These are phyloP conservation scores for Aspergillus ellipticus DNA, from an alignment of 495 filamentous ascomycete genomes.

Conservation along the genomic window DNA sequence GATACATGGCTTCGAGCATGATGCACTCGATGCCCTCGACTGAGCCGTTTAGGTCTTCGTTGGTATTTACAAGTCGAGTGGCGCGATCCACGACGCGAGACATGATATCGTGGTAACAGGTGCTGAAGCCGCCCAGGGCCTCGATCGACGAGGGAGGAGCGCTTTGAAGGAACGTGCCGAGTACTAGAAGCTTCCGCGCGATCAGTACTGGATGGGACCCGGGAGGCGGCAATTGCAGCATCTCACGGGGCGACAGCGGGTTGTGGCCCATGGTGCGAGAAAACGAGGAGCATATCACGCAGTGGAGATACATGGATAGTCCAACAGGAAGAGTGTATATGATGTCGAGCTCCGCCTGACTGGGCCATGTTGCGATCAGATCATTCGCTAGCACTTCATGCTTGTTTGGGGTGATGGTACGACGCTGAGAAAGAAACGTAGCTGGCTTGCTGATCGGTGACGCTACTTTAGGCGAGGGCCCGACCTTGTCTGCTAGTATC, in stretches of 20 bases:
- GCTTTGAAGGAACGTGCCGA: slow-evolving; percentile 40
- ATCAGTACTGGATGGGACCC: slow-evolving; percentile 43
- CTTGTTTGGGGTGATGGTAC: slow-evolving; percentile 2
- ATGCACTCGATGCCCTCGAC: slow-evolving; percentile 50
- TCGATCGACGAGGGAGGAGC: slow-evolving; percentile 21
- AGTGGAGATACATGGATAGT: slow-evolving; percentile 22
- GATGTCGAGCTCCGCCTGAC: slow-evolving; percentile 28
- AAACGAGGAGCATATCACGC: slow-evolving; percentile 22
- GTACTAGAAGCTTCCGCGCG: slow-evolving; percentile 42
- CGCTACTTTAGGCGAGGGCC: too few species aligned
- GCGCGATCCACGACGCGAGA: slow-evolving; percentile 31
- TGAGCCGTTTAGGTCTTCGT: slow-evolving; percentile 41
- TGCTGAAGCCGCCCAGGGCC: background rate
- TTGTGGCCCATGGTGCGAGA: slow-evolving; percentile 20
- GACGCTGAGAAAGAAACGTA: background rate
- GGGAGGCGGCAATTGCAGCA: slow-evolving; percentile 32
- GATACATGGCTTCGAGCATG: slow-evolving; percentile 45
- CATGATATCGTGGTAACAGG: slow-evolving; percentile 25
- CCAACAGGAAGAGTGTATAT: slow-evolving; percentile 28
- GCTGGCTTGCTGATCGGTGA: too few species aligned
- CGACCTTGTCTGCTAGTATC: background rate
- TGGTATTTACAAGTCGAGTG: slow-evolving; percentile 38
- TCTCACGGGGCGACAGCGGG: slow-evolving; percentile 19
- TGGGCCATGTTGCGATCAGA: slow-evolving; percentile 37
- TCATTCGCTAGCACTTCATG: slow-evolving; percentile 20